These are phyloP conservation scores for Halteria grandinella DNA, from an alignment of 73 alveolate species.

Conservation along the genomic window DNA sequence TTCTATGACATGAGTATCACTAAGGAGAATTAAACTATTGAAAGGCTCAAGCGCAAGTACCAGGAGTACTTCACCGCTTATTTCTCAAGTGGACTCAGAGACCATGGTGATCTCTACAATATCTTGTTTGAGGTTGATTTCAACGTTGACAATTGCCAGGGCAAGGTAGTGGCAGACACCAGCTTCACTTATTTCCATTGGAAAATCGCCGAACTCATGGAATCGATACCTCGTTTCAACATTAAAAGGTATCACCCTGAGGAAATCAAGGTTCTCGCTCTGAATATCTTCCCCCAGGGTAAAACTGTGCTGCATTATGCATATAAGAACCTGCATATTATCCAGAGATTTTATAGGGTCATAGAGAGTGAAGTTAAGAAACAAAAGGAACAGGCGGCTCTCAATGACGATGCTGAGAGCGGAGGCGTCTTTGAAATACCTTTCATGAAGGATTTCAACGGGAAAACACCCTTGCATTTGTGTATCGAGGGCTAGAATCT, in stretches of 20 bases:
- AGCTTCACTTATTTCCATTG: constrained; percentile 51
- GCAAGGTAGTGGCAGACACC: constrained; percentile 37
- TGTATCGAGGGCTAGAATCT: constrained; percentile 2
- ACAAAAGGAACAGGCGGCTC: not conserved
- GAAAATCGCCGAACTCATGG: constrained; percentile 53
- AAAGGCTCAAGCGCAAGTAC: constrained; percentile 19
- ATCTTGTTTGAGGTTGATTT: constrained; percentile 24
- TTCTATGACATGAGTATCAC: constrained; percentile 1
- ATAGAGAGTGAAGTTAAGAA: not conserved
- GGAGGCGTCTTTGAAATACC: constrained; percentile 32
- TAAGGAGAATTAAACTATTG: not conserved
- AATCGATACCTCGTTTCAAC: constrained; percentile 10
- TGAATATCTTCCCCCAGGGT: constrained; percentile 43
- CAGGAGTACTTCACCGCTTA: constrained; percentile 26
- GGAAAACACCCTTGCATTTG: constrained; percentile 19
- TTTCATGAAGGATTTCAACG: constrained; percentile 33
- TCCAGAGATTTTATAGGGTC: constrained; percentile 21
- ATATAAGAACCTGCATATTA: constrained; percentile 13
- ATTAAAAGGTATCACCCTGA: constrained; percentile 3
- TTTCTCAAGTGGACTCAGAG: constrained; percentile 13
- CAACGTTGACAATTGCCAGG: constrained; percentile 33
- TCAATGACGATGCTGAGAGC: constrained; percentile 4
- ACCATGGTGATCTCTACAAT: constrained; percentile 6
- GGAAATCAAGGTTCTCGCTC: not conserved
- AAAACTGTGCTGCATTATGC: constrained; percentile 42